Evolutionary conservation across 345 rosid genomes (phyloP), one percentile per base, ranked within the genome.

Genomic region (Corchorus olitorius): DNA sequence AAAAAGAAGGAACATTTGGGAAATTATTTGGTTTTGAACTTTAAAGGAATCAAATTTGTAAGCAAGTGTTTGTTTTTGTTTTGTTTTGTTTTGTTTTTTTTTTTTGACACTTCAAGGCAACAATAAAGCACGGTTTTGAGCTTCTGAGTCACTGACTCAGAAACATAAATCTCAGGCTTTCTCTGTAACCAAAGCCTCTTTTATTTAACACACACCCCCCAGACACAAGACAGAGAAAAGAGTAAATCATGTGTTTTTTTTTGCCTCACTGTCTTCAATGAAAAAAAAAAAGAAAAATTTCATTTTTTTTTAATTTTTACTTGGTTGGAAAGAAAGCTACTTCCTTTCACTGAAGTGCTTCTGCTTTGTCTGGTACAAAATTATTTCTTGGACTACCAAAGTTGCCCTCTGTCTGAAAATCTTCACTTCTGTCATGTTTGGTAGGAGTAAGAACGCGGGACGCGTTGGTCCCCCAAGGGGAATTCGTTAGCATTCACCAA

Each of bases 141-240:
- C 45, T 50, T 53, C 85, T 76, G 87, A 79, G 83, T 79, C 56
- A 74, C 81, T 71, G 84, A 81, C 80, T 71, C 53, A 66, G 77
- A 79, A 73, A 75, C 66, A 78, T 67, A 82, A 74, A 14, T 67
- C 75, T 78, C 82, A 81, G 86, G 89, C 97, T 90, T 94, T 94
- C 87, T 64, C 87, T 73, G 41, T 60, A 81, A 63, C 88, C 89
- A 79, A 86, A 50, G 89, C 78, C 34, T 35, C 73, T 79, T 76
- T 56, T 79, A 35, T 79, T 63, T 74, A 35, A 35, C 74, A 34
- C 35, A 64, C 46, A 5, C n/a, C 45, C 45, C 45, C 41, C 65
- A 60, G 17, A 60, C 39, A 61, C 65, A 61, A 10, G 35, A 34
- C 15, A 34, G n/a, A 62, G 15, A 62, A n/a, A 61, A 62, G 58